Base-by-base conservation (phyloP, 2,329 filamentous ascomycete species). In the Rosellinia necatrix region DNA sequence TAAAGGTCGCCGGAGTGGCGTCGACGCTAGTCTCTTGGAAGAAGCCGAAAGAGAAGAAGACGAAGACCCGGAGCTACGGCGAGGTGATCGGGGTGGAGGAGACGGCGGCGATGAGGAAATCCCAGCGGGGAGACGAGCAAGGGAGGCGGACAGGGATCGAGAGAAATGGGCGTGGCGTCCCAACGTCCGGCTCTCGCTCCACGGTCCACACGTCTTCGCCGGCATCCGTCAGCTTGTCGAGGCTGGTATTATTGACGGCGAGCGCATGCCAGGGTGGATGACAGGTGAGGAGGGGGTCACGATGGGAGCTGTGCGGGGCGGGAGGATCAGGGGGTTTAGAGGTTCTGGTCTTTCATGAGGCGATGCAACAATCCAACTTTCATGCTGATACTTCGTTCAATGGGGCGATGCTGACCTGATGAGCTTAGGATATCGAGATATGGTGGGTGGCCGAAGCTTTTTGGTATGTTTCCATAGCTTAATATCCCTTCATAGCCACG, bases 191-290 rank as follows among this genome's bases (percentile, higher is more conserved):
- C 72, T 96, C 8, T 86, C 84, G 0, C 89, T 96, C 59, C 82
- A 87, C 34, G 92, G 92, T 0, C 72, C 81, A 0, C 90, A 96
- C 69, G 86, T 96, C 2, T 93, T 96, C 74, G 87, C 87, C 0
- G 92, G 92, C 0, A 79, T 96, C 21, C 81, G 90, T 43, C 85
- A 88, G 66, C 78, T 96, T 27, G 88, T 93, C 0, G 91, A 96
- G 71, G 75, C 83, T 13, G 91, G 90, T 0, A 79, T 90, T 47
- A 77, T 96, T 22, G 85, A 96, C 68, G 88, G 90, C 1, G 81
- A 86, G 66, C 83, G 78, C 51, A 92, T 96, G 88, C 91, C 92
- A 0, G 89, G 89, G 0, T 96, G 91, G 91, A 88, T 96, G 87
- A 94, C 91, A 1, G 92, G 91, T 2, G 91, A 96, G 67, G 89